Evolutionary conservation across 495 filamentous ascomycete genomes (phyloP).

Genomic region (Trichoderma asperelloides): DNA sequence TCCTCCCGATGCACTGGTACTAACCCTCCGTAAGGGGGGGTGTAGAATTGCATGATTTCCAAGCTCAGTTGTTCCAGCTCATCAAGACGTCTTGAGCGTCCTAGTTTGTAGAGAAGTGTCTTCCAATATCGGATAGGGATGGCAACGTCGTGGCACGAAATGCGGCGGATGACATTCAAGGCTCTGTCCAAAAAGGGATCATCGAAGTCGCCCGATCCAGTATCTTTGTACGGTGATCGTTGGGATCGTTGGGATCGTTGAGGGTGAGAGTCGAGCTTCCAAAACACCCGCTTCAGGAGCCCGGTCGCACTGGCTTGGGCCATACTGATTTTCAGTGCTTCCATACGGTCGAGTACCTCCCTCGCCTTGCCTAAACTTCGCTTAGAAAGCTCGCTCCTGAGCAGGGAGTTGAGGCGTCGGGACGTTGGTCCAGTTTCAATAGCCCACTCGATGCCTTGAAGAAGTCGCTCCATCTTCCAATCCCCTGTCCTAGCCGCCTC

Average conservation of each 20-base stretch:
- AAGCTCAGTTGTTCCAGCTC: conserved; percentile 23
- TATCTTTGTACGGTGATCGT: neutral
- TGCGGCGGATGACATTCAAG: conserved; percentile 4
- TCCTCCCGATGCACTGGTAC: conserved; percentile 22
- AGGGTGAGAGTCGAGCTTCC: conserved; percentile 16
- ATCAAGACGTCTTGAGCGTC: conserved; percentile 19
- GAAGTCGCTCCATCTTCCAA: conserved; percentile 22
- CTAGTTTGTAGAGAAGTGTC: conserved; percentile 23
- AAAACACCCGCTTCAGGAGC: conserved; percentile 17
- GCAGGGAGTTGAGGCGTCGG: conserved; percentile 18
- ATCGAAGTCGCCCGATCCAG: neutral
- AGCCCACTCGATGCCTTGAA: conserved; percentile 21
- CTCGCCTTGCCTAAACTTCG: conserved; percentile 15
- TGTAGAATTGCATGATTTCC: conserved; percentile 20
- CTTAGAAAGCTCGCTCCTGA: conserved; percentile 14
- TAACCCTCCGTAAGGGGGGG: conserved; percentile 17
- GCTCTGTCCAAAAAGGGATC: neutral
- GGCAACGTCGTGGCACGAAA: conserved; percentile 8
- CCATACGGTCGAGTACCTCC: conserved; percentile 25
- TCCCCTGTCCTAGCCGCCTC: conserved; percentile 19
- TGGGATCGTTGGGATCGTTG: neutral
- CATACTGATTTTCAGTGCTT: conserved; percentile 17
- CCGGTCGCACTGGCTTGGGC: conserved; percentile 13
- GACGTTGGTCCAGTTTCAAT: conserved; percentile 15
- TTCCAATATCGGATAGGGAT: conserved; percentile 15